Evolutionary conservation across 2,329 filamentous ascomycete species (phyloP), one percentile per base, ranked within the genome.

Genomic region (Penicillium sp.): DNA sequence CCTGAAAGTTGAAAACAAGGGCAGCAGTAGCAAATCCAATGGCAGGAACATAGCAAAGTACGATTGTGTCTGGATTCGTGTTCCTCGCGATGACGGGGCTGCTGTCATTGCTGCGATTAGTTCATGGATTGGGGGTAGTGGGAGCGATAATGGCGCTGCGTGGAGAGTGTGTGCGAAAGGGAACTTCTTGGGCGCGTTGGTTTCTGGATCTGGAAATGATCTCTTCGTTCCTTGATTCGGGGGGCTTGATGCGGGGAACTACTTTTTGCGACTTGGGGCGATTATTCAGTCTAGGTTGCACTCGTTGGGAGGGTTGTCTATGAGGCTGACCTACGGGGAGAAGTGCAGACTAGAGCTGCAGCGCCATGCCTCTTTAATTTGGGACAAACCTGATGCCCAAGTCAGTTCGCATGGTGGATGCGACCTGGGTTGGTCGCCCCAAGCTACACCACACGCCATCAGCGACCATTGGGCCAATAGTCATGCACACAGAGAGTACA

Each of bases 51-150:
- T 40, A 10, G 30, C 22, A 7, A 71, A 55, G 59, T 64, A 62
- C 19, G 63, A 66, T 38, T 35, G 51, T 1, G 61, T 77, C 7
- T 83, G 80, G 79, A 75, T 82, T 14, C 75, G 81, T 38, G 72
- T 82, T 0, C 79, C 80, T 2, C 69, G 75, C 30, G 77, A 79
- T n/a, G 81, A 82, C 64, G 77, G 73, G 7, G 65, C 73, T 1
- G 77, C 75, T 25, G 78, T 82, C 14, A 71, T 78, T 6, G 75
- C 75, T 14, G 80, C 80, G 35, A 51, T 82, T 60, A 80, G 78
- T 68, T 81, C 79, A 35, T 83, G 81, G 81, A 72, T 79, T 55
- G 77, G 78, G 1, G 70, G 73, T 6, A 65, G 65, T 54, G 52
- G 63, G 35, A 60, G 64, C 14, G 53, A 60, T 16, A 26, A 66